Percentiles rank a stretch among this genome's conserved stretches.
phyloP scores from a whole-genome alignment of 352 stramenopile species.

The Pythium apleroticum region DNA sequence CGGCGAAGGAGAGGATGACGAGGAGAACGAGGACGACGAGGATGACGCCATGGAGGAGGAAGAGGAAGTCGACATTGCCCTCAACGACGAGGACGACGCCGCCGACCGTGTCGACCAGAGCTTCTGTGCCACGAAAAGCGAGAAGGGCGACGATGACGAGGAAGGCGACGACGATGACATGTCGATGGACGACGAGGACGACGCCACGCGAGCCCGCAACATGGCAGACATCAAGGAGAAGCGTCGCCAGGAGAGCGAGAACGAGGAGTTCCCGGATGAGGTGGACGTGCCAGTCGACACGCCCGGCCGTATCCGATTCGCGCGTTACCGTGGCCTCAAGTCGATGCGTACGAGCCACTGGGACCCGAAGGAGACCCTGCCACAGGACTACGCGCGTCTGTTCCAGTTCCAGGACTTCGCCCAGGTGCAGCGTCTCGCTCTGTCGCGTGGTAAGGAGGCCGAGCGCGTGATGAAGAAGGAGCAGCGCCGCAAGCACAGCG shows the following conservation, averaged over 20 bases:
- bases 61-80: slow-evolving; percentile 19
- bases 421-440: slow-evolving; percentile 92
- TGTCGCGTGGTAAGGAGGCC: slow-evolving; percentile 75
- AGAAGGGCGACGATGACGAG: slow-evolving; percentile 54
- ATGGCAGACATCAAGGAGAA: slow-evolving; percentile 70
- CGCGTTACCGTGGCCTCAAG: slow-evolving; percentile 95
- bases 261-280: slow-evolving; percentile 96
- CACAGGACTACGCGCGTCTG: slow-evolving; percentile 95
- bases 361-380: slow-evolving; percentile 98
- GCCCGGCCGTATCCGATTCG: slow-evolving; percentile 69
- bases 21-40: slow-evolving; percentile 56
- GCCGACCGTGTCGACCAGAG: slow-evolving; percentile 65
- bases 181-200: slow-evolving; percentile 73
- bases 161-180: slow-evolving; percentile 78
- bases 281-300: slow-evolving; percentile 73
- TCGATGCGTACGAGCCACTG: slow-evolving; percentile 95
- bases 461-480: slow-evolving; percentile 72
- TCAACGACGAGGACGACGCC: slow-evolving; percentile 45
- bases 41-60: slow-evolving; percentile 30
- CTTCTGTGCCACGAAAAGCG: slow-evolving; percentile 73
- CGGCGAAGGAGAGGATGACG: slow-evolving; percentile 56
- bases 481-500: slow-evolving; percentile 52
- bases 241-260: slow-evolving; percentile 88
- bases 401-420: slow-evolving; percentile 97
- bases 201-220: slow-evolving; percentile 34